These are phyloP conservation scores for Yueomyces sp. DNA, from an alignment of 805 yeast species.

Conservation along the genomic window DNA sequence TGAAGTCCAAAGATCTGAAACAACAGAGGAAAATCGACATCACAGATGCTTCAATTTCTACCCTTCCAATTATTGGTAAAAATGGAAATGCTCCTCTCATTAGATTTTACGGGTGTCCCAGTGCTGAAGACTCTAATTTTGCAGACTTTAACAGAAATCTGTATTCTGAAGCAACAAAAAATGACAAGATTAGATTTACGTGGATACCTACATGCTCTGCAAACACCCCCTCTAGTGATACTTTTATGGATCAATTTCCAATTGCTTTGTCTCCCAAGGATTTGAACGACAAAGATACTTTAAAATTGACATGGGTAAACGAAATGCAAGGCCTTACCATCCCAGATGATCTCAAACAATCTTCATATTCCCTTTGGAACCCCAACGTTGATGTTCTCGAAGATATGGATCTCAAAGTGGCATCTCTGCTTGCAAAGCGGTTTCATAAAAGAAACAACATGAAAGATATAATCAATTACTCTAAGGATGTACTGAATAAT, in stretches of 20 bases:
- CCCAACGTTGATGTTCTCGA: slow-evolving; percentile 15
- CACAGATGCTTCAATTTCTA: neutral
- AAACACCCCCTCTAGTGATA: slow-evolving; percentile 2
- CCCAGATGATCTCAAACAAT: slow-evolving; percentile 29
- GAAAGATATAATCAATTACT: slow-evolving; percentile 22
- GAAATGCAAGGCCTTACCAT: slow-evolving; percentile 3
- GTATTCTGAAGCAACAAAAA: slow-evolving; percentile 36
- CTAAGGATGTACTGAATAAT: slow-evolving; percentile 28
- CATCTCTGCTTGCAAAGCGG: slow-evolving; percentile 35
- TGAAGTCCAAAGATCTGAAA: slow-evolving; percentile 38
- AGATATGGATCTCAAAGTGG: slow-evolving; percentile 54
- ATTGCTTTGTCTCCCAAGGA: neutral
- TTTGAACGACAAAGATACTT: neutral
- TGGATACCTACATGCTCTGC: slow-evolving; percentile 49
- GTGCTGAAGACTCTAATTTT: slow-evolving; percentile 31
- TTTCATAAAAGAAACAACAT: slow-evolving; percentile 20
- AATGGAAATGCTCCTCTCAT: slow-evolving; percentile 37
- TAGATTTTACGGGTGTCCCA: slow-evolving; percentile 53
- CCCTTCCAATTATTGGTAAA: slow-evolving; percentile 34
- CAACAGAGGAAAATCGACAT: slow-evolving; percentile 23
- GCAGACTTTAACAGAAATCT: slow-evolving; percentile 44
- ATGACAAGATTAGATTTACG: slow-evolving; percentile 57
- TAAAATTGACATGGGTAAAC: neutral
- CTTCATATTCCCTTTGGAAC: slow-evolving; percentile 8
- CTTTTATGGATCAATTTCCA: slow-evolving; percentile 1